A percentile compares a stretch with the other conserved stretches of the same genome.
These are phyloP conservation scores for Penicillium ochrochloron DNA, from an alignment of 495 filamentous ascomycete species.

Conservation along the genomic window DNA sequence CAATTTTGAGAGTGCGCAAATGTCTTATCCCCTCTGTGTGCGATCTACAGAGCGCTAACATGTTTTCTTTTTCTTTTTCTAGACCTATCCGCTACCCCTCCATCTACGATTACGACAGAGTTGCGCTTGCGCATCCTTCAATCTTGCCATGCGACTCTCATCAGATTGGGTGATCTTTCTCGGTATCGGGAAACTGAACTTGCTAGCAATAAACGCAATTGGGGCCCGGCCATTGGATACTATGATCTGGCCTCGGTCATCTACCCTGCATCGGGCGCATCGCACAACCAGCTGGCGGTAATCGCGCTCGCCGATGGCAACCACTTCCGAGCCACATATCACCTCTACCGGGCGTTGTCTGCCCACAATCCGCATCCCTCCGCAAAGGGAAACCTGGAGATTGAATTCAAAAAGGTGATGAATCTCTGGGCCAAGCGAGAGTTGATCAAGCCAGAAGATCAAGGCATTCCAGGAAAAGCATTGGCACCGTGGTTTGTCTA, in stretches of 20 bases:
- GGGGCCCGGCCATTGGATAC: slow-evolving; percentile 80
- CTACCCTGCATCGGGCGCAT: slow-evolving; percentile 75
- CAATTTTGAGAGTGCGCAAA: slow-evolving; percentile 59
- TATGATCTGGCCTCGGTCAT: slow-evolving; percentile 82
- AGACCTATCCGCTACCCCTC: slow-evolving; percentile 45
- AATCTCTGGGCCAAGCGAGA: slow-evolving; percentile 63
- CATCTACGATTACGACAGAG: slow-evolving; percentile 46
- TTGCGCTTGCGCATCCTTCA: slow-evolving; percentile 61
- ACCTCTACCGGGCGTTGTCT: slow-evolving; percentile 82
- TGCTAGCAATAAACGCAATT: slow-evolving; percentile 68
- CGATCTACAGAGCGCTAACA: slow-evolving; percentile 17
- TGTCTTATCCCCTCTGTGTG: background rate
- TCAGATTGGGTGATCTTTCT: slow-evolving; percentile 87
- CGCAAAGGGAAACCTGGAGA: slow-evolving; percentile 74
- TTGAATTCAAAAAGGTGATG: slow-evolving; percentile 76
- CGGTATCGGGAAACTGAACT: slow-evolving; percentile 82
- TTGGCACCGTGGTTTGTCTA: slow-evolving; percentile 83
- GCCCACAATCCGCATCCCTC: slow-evolving; percentile 72
- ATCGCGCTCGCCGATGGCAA: slow-evolving; percentile 75
- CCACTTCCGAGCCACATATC: slow-evolving; percentile 82
- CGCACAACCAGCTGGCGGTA: slow-evolving; percentile 88
- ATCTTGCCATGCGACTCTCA: slow-evolving; percentile 82
- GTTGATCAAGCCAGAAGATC: slow-evolving; percentile 57
- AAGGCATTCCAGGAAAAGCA: slow-evolving; percentile 53
- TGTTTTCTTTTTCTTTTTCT: slow-evolving; percentile 39